Evolutionary conservation across 768 basidiomycete genomes (phyloP).

Genomic region (Lactarius deliciosus): DNA sequence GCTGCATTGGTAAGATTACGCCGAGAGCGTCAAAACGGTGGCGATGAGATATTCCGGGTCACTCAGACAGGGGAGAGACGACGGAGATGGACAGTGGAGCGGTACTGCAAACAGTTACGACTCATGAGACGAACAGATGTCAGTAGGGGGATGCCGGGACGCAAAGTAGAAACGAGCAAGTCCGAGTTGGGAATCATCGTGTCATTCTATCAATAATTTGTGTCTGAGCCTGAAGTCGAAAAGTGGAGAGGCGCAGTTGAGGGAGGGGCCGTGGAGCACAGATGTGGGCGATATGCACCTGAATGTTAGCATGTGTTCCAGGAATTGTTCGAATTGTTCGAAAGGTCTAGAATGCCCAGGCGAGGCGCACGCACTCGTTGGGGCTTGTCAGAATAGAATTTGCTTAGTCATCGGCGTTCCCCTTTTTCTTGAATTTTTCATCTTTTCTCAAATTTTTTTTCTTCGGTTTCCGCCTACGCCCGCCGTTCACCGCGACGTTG

Average conservation of each 20-base stretch:
- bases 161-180: background rate
- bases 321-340: background rate
- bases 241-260: background rate
- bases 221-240: background rate
- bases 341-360: background rate
- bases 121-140: background rate
- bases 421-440: background rate
- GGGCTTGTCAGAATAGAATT: no score
- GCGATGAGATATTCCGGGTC: background rate
- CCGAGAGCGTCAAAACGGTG: background rate
- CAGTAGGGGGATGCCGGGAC: background rate
- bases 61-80: background rate
- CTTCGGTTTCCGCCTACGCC: background rate
- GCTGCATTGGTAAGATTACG: background rate
- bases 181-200: background rate
- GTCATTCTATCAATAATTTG: background rate
- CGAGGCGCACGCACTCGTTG: no score
- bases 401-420: conserved; percentile 14
- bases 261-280: background rate
- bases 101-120: background rate
- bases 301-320: background rate
- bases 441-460: background rate
- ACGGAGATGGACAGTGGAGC: background rate
- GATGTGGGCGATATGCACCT: background rate
- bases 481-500: conserved; percentile 17